Base-by-base conservation (phyloP, 1,284 basidiomycete genomes). In the Pseudomicrostroma phylloplanum region DNA sequence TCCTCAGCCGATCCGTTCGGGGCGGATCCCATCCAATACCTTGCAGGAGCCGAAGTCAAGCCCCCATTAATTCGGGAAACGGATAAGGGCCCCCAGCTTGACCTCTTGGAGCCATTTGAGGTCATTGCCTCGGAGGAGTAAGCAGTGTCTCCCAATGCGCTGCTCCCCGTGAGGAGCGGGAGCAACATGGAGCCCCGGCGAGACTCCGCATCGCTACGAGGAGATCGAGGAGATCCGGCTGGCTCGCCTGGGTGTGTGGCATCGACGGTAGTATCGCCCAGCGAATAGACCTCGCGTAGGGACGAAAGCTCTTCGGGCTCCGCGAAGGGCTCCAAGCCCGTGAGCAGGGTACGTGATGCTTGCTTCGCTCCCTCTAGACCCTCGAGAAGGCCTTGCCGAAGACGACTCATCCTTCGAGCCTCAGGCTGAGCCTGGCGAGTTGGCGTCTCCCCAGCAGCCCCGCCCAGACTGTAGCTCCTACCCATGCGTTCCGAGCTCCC, bases 251-350 rank as follows among this genome's bases (percentile, higher is more conserved):
- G 23, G 12, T 61, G 64, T 41, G 53, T 49, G 8, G 61, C n/a
- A n/a, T 19, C 17, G 13, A 21, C 56, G 9, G 43, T n/a, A 4
- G 21, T 3, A 17, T 21, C 43, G 43, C 72, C 67, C 1, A 75
- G 58, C 13, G 68, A 63, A 46, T 74, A 73, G 62, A 76, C 66
- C 6, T 74, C 72, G 15, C 65, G 54, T 15, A 76, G 63, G 57
- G 70, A 19, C 8, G 54, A 62, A 21, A 76, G 54, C 54, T 74
- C 75, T 26, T 70, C 67, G 2, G 63, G 30, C 40, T 75, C 69
- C 13, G 64, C 65, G 9, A 76, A 57, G 8, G 36, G 53, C 55
- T 64, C 57, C 23, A 73, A 56, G 1, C 57, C 57, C 1, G 19
- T 46, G 12, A 41, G 48, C 3, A 67, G 58, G 1, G 59, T 53